A percentile compares a stretch with the other conserved stretches of the same genome.
These are phyloP conservation scores for Pyrenochaeta sp. DNA, from an alignment of 2,329 filamentous ascomycete genomes.

Conservation along the genomic window DNA sequence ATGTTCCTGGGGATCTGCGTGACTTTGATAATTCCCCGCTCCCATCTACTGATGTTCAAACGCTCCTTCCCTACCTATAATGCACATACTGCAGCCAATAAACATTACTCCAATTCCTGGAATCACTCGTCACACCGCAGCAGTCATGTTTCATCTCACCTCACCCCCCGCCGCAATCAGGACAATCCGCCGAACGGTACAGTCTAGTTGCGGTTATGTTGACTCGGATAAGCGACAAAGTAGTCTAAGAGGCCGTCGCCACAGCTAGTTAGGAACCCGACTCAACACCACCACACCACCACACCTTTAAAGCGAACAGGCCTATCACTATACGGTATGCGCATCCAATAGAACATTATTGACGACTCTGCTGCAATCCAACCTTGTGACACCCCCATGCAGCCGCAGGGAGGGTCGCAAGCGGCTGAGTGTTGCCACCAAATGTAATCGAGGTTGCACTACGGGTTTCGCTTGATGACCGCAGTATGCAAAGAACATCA, in stretches of 20 bases:
- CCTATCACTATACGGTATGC: neutral
- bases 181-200: neutral
- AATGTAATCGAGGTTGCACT: neutral
- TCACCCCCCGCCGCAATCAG: neutral
- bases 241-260: neutral
- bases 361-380: neutral
- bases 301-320: neutral
- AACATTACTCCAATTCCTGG: neutral
- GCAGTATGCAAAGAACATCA: neutral
- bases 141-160: neutral
- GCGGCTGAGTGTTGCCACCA: neutral
- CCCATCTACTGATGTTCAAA: neutral
- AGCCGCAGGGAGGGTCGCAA: neutral
- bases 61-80: neutral
- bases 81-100: neutral
- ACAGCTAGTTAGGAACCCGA: neutral
- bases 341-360: neutral
- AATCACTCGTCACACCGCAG: neutral
- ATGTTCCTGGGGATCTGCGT: neutral
- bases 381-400: neutral
- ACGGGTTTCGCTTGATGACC: neutral
- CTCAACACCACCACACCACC: neutral
- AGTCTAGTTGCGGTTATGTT: neutral
- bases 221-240: neutral
- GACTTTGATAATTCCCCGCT: neutral